Conservation (phyloP, 2,329 filamentous ascomycete species). For the Dendrostoma leiphaemia region DNA sequence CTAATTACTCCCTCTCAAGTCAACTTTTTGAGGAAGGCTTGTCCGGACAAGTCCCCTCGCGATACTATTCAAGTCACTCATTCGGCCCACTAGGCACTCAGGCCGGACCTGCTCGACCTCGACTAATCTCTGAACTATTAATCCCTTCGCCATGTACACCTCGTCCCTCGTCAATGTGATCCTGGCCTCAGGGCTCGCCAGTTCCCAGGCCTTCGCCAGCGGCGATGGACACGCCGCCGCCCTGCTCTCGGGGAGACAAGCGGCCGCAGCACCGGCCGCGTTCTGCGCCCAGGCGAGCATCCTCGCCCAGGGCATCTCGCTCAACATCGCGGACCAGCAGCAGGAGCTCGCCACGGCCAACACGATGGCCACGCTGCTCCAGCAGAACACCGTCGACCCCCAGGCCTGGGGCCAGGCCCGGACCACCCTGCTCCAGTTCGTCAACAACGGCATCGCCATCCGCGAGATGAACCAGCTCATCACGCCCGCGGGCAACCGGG, state of each 20-base stretch:
- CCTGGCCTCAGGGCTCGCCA: background rate
- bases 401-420: conserved; percentile 19
- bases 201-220: background rate
- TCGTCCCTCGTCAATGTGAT: conserved; percentile 5
- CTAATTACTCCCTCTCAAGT: background rate
- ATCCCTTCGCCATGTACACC: conserved; percentile 1
- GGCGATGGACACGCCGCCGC: background rate
- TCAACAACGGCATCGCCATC: conserved; percentile 24
- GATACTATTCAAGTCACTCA: conserved; percentile 11
- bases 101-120: background rate
- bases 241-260: background rate
- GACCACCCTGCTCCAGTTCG: conserved; percentile 20
- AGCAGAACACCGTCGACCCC: conserved; percentile 14
- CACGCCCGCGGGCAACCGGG: conserved; percentile 16
- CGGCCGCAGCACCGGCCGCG: background rate
- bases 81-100: background rate
- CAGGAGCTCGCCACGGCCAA: conserved; percentile 20
- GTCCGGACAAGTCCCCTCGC: background rate
- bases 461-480: conserved; percentile 24
- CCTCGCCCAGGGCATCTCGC: conserved; percentile 22
- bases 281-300: conserved; percentile 20
- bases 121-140: background rate
- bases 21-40: conserved; percentile 10
- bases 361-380: conserved; percentile 13
- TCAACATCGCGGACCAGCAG: conserved; percentile 25